Conservation (phyloP, 768 basidiomycete species). For the Boletus huronensis region DNA sequence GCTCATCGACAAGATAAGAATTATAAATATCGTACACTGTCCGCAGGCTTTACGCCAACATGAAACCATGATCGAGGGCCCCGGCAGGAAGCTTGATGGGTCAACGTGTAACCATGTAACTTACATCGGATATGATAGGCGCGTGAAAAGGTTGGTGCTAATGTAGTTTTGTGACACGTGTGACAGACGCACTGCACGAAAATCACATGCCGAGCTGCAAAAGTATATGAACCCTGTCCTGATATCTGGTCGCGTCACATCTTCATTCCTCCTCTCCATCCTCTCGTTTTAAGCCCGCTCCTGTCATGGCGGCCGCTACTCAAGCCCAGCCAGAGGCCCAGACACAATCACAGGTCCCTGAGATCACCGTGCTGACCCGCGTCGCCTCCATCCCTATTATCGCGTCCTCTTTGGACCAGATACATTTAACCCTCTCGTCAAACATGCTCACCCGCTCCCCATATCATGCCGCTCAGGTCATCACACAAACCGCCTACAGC, state of each 20-base stretch:
- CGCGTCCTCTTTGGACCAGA: constrained; percentile 55
- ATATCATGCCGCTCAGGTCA: constrained; percentile 59
- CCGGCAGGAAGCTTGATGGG: neutral
- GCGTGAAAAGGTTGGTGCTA: no score
- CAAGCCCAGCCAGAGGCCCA: constrained; percentile 22
- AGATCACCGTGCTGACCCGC: constrained; percentile 58
- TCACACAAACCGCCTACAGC: constrained; percentile 58
- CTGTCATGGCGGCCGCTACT: constrained; percentile 37
- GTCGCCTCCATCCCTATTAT: constrained; percentile 74
- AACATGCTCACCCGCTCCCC: constrained; percentile 62
- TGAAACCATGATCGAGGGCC: neutral
- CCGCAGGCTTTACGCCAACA: neutral
- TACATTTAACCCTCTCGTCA: constrained; percentile 56
- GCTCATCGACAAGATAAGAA: neutral
- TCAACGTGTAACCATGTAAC: neutral
- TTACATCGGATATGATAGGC: neutral
- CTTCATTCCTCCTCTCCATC: constrained; percentile 3
- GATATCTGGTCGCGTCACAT: constrained; percentile 3
- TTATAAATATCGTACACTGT: neutral
- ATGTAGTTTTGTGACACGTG: constrained; percentile 22
- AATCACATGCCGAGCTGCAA: constrained; percentile 25
- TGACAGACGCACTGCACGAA: constrained; percentile 18
- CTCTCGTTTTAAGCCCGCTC: neutral
- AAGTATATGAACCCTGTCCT: constrained; percentile 30
- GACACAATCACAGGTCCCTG: constrained; percentile 35